Evolutionary conservation across 2,329 filamentous ascomycete species (phyloP).

Genomic region (Cordyceps farinosa): DNA sequence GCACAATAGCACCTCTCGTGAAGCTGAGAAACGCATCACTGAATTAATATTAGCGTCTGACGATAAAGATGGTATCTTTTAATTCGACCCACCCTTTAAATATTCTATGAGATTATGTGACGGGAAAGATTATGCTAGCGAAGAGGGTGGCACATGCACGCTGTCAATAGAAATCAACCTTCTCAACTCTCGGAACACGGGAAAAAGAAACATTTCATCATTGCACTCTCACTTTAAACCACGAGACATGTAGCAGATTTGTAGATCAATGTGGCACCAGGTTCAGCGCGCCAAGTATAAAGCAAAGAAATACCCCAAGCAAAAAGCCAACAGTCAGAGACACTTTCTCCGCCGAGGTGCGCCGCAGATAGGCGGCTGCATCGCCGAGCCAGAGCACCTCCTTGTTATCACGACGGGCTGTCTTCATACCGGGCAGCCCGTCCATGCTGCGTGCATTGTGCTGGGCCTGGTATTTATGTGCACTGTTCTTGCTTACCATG

Average conservation of each 20-base stretch:
- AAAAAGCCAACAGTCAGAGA: conserved; percentile 33
- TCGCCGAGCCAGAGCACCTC: conserved; percentile 46
- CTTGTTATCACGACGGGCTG: conserved; percentile 48
- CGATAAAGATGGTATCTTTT: not conserved
- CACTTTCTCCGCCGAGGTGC: conserved; percentile 30
- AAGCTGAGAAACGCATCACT: not conserved
- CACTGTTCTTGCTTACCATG: conserved; percentile 44
- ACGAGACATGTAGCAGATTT: not conserved
- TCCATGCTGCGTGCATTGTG: conserved; percentile 57
- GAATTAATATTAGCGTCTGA: not conserved
- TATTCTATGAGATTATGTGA: not conserved
- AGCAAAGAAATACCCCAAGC: conserved; percentile 21
- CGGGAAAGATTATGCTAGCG: not conserved
- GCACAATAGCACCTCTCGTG: not conserved
- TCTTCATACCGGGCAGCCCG: conserved; percentile 53
- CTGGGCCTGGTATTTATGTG: conserved; percentile 53
- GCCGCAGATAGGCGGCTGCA: conserved; percentile 25
- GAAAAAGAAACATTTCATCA: not conserved
- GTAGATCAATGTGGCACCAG: not conserved
- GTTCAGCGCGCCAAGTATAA: conserved; percentile 1
- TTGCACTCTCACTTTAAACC: not conserved
- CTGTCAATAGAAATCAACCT: not conserved
- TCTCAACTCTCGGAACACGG: not conserved
- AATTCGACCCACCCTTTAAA: not conserved
- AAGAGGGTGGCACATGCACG: not conserved